Conservation (phyloP, 2,329 filamentous ascomycete genomes). For the Shiraia sp. region DNA sequence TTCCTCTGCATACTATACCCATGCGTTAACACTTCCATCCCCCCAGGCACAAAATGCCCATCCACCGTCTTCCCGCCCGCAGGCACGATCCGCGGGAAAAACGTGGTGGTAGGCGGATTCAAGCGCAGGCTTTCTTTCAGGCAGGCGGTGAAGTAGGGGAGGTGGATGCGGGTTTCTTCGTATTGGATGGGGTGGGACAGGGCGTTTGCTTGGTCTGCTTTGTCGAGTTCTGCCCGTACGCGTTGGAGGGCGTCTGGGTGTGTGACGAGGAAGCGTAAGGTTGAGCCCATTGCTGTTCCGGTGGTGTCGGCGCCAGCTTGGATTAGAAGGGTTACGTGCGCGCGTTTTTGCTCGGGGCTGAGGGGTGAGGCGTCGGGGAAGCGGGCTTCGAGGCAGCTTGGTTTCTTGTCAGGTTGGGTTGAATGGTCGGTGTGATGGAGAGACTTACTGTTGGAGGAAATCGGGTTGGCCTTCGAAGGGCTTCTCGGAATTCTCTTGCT, state of each 20-base stretch:
- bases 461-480: constrained; percentile 29
- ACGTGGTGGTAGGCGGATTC: constrained; percentile 55
- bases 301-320: constrained; percentile 45
- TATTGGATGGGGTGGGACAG: constrained; percentile 32
- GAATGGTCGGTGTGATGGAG: not conserved
- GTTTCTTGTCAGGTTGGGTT: constrained; percentile 3
- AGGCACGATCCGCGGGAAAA: constrained; percentile 52
- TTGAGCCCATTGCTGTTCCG: constrained; percentile 40
- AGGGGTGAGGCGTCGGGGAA: constrained; percentile 34
- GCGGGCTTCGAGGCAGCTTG: constrained; percentile 40
- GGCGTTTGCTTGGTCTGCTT: constrained; percentile 18
- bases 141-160: constrained; percentile 56
- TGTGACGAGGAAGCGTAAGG: constrained; percentile 31
- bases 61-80: constrained; percentile 42
- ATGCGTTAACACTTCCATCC: constrained; percentile 53
- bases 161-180: constrained; percentile 36
- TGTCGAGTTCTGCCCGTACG: constrained; percentile 26
- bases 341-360: constrained; percentile 35
- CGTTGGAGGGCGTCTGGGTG: constrained; percentile 17
- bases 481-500: constrained; percentile 27
- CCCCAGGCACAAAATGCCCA: constrained; percentile 46
- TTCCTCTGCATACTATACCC: constrained; percentile 55
- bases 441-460: constrained; percentile 39
- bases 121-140: constrained; percentile 57
- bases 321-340: constrained; percentile 45